Base-by-base conservation (phyloP, 2,329 filamentous ascomycete genomes). In the Coleophoma crateriformis region DNA sequence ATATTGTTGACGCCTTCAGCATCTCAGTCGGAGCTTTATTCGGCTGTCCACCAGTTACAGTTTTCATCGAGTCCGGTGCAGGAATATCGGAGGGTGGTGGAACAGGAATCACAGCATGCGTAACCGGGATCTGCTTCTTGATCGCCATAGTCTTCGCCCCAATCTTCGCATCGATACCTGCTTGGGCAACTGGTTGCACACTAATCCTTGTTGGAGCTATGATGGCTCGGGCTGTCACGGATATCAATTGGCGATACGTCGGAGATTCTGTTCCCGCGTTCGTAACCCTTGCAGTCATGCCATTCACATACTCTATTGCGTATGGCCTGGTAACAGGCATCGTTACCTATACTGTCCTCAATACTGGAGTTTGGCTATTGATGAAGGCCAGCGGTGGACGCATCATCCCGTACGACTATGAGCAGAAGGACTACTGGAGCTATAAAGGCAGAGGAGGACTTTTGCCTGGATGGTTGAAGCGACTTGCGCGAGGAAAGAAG, bases 161-260 rank as follows among this genome's bases (percentile, higher is more conserved):
- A 0, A 92, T 95, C 50, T 95, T 95, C 63, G 89, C 90, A 10
- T 91, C 87, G 0, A 94, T 95, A 50, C 90, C 90, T 4, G 85
- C 89, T 0, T 95, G 88, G 88, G 90, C 90, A 3, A 95, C 90
- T 0, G 90, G 90, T 44, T 90, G 87, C 64, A 90, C 90, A n/a
- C 77, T 95, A 22, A 78, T 95, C 58, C 82, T 95, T 37, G 88
- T 95, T 48, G 90, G 90, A n/a, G 84, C 84, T 17, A 85, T 95
- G 77, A 95, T 95, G 90, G 82, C 85, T 50, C 79, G 82, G 53
- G 78, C 87, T 1, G 87, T 87, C 12, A 81, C 80, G 14, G 86
- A 94, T 55, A 91, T 95, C 73, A 95, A 95, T 75, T 95, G 90
- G 90, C 75, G 75, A 43, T 95, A 95, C 68, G 75, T 89, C 53